These are phyloP conservation scores for Penicillium freii DNA, from an alignment of 2,329 filamentous ascomycete species.

Conservation along the genomic window DNA sequence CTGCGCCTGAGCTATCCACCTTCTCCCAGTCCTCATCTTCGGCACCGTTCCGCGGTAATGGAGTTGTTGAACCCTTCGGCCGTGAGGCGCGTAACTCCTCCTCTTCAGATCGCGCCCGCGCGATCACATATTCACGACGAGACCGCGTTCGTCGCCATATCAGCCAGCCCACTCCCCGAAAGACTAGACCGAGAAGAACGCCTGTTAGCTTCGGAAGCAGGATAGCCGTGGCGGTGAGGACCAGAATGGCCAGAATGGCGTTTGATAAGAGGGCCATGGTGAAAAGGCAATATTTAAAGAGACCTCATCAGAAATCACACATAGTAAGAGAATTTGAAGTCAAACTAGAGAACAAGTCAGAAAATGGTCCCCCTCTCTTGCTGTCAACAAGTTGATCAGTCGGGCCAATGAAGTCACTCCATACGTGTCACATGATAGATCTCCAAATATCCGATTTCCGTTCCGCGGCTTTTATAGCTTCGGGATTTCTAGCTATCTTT, in stretches of 20 bases:
- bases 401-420: conserved; percentile 16
- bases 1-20: conserved; percentile 56
- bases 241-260: conserved; percentile 32
- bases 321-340: conserved; percentile 19
- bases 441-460: conserved; percentile 1
- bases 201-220: conserved; percentile 37
- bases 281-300: conserved; percentile 10
- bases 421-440: conserved; percentile 25
- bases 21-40: conserved; percentile 70
- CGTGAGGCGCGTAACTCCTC: conserved; percentile 33
- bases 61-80: conserved; percentile 23
- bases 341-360: conserved; percentile 6
- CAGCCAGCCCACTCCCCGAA: conserved; percentile 57
- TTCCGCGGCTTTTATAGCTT: conserved; percentile 3
- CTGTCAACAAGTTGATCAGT: conserved; percentile 23
- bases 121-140: conserved; percentile 56
- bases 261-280: conserved; percentile 38
- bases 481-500: not conserved
- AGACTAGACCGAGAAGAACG: conserved; percentile 34
- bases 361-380: conserved; percentile 9
- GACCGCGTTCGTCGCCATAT: conserved; percentile 63
- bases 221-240: conserved; percentile 34
- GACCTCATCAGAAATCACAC: conserved; percentile 18
- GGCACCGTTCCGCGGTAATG: conserved; percentile 24
- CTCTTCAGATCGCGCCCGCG: conserved; percentile 47